A percentile compares a stretch with the other conserved stretches of the same genome.
phyloP scores from a whole-genome alignment of 2,329 filamentous ascomycete genomes.

The Cercospora nicotianae region DNA sequence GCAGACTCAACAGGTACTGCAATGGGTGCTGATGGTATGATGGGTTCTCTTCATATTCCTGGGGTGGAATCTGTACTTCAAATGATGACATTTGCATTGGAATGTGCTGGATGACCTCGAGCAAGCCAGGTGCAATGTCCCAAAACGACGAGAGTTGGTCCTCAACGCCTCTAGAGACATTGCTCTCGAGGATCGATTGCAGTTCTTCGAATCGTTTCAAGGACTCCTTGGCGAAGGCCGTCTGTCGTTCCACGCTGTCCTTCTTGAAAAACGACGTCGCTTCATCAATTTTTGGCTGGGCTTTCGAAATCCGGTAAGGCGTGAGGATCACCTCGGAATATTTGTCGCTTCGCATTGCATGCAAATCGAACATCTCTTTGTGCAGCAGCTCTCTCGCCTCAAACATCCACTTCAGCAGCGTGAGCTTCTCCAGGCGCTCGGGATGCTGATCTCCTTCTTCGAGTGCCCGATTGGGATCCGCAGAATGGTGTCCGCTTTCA shows the following conservation, averaged over 20 bases:
- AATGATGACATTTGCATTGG: constrained; percentile 60
- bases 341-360: constrained; percentile 76
- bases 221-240: constrained; percentile 69
- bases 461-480: constrained; percentile 78
- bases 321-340: constrained; percentile 81
- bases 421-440: constrained; percentile 90
- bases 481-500: constrained; percentile 67
- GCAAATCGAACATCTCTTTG: constrained; percentile 78
- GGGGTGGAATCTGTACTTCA: constrained; percentile 71
- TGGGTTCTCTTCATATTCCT: constrained; percentile 84
- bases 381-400: constrained; percentile 88
- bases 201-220: constrained; percentile 75
- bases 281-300: constrained; percentile 74
- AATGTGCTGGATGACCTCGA: constrained; percentile 76
- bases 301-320: constrained; percentile 72
- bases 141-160: constrained; percentile 92
- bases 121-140: constrained; percentile 88
- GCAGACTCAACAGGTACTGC: constrained; percentile 83
- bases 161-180: constrained; percentile 84
- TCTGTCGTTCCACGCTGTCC: constrained; percentile 69
- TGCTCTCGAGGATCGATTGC: constrained; percentile 74
- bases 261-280: constrained; percentile 79
- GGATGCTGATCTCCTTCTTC: constrained; percentile 95
- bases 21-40: constrained; percentile 76
- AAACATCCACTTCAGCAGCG: constrained; percentile 94